These are phyloP conservation scores for Epichloe bromicola DNA, from an alignment of 2,329 filamentous ascomycete genomes.

Conservation along the genomic window DNA sequence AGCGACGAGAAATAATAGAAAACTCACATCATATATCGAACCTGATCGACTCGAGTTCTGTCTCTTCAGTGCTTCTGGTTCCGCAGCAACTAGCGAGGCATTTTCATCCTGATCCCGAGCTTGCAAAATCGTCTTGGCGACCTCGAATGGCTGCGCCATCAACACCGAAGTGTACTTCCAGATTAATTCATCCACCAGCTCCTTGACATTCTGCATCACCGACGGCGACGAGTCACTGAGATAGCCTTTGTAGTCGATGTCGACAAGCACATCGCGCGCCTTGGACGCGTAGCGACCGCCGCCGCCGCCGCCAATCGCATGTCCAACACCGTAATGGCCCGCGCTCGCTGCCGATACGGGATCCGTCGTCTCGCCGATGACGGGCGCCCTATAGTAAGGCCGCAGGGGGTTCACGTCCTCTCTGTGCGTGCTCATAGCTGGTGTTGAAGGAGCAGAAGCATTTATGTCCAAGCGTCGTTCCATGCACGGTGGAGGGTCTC, in stretches of 20 bases:
- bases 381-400: conserved; percentile 55
- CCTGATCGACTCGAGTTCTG: conserved; percentile 20
- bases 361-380: conserved; percentile 35
- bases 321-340: conserved; percentile 32
- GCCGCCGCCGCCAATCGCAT: conserved; percentile 22
- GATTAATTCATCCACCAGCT: conserved; percentile 69
- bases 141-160: conserved; percentile 91
- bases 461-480: conserved; percentile 7
- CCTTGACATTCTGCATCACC: conserved; percentile 59
- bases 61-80: conserved; percentile 15
- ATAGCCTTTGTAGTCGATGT: conserved; percentile 87
- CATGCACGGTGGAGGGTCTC: neutral
- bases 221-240: conserved; percentile 65
- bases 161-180: conserved; percentile 88
- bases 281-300: conserved; percentile 30
- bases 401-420: conserved; percentile 49
- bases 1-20: neutral
- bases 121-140: conserved; percentile 87
- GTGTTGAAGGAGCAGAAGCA: conserved; percentile 13
- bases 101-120: conserved; percentile 46
- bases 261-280: conserved; percentile 75
- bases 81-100: conserved; percentile 16
- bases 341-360: conserved; percentile 25
- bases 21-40: conserved; percentile 23
- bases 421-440: conserved; percentile 30